These are phyloP conservation scores for Aspergillus fumigatiaffinis DNA, from an alignment of 2,329 filamentous ascomycete genomes.

Conservation along the genomic window DNA sequence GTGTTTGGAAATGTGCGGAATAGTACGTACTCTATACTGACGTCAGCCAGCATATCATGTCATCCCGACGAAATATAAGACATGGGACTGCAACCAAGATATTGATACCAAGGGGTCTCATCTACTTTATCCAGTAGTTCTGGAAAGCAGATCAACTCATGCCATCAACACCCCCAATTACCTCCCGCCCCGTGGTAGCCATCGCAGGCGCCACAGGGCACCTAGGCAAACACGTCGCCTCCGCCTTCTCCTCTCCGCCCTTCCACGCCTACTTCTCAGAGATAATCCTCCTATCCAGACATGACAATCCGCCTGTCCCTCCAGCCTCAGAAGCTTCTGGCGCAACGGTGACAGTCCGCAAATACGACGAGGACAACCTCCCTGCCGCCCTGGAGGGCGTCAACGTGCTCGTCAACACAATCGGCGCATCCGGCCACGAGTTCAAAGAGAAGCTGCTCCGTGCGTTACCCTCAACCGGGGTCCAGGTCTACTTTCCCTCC, in stretches of 20 bases:
- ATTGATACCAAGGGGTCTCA: not conserved
- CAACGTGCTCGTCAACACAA: constrained; percentile 30
- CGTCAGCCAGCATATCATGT: too few relatives aligned
- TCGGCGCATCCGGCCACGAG: constrained; percentile 23
- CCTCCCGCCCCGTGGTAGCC: constrained; percentile 14
- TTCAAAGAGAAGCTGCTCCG: constrained; percentile 27
- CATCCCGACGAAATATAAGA: too few relatives aligned
- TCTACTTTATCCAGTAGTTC: not conserved
- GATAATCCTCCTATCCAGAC: constrained; percentile 22
- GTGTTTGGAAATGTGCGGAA: too few relatives aligned
- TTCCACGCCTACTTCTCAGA: constrained; percentile 19
- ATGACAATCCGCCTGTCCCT: constrained; percentile 2
- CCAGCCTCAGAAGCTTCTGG: not conserved
- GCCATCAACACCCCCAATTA: not conserved
- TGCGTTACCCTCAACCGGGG: constrained; percentile 17
- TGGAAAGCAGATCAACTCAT: not conserved
- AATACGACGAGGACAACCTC: constrained; percentile 20
- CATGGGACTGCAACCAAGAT: too few relatives aligned
- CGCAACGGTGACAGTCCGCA: constrained; percentile 12
- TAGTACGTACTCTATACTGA: too few relatives aligned
- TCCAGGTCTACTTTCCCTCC: constrained; percentile 34
- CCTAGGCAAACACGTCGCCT: constrained; percentile 19
- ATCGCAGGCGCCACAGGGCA: constrained; percentile 26
- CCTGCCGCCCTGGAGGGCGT: constrained; percentile 23
- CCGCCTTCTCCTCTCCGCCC: constrained; percentile 19